These are phyloP conservation scores for Chaetomium fimeti DNA, from an alignment of 495 filamentous ascomycete genomes.

Conservation along the genomic window DNA sequence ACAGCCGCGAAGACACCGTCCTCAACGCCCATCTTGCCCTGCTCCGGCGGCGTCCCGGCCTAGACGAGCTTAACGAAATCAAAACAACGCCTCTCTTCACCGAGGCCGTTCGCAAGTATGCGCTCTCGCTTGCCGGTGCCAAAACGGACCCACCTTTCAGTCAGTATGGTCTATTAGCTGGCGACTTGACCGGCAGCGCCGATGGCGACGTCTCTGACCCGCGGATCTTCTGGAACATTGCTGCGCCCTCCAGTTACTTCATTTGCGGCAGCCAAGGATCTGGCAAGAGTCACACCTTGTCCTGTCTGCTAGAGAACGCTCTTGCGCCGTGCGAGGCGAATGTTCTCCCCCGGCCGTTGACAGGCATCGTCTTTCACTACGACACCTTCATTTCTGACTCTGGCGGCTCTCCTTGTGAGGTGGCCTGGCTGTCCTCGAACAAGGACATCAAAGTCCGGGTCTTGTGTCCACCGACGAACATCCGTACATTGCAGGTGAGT, in stretches of 20 bases:
- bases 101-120: constrained; percentile 36
- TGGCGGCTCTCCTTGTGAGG: constrained; percentile 63
- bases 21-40: constrained; percentile 23
- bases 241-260: constrained; percentile 66
- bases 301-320: constrained; percentile 67
- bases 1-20: constrained; percentile 10
- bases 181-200: constrained; percentile 26
- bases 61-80: constrained; percentile 39
- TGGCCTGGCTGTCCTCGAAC: constrained; percentile 61
- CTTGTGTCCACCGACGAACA: constrained; percentile 62
- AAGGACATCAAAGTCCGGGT: constrained; percentile 57
- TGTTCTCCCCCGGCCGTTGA: constrained; percentile 50
- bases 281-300: constrained; percentile 72
- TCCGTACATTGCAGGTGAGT: constrained; percentile 46
- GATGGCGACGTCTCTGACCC: constrained; percentile 40
- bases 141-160: constrained; percentile 27
- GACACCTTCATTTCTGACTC: constrained; percentile 57
- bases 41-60: constrained; percentile 23
- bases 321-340: constrained; percentile 45
- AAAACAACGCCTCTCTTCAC: constrained; percentile 43
- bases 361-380: constrained; percentile 69
- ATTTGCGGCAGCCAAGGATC: constrained; percentile 76
- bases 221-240: constrained; percentile 63
- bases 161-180: constrained; percentile 47
- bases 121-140: constrained; percentile 3